phyloP scores from a whole-genome alignment of 2,329 filamentous ascomycete species.

The Chrysoporthe austroafricana region DNA sequence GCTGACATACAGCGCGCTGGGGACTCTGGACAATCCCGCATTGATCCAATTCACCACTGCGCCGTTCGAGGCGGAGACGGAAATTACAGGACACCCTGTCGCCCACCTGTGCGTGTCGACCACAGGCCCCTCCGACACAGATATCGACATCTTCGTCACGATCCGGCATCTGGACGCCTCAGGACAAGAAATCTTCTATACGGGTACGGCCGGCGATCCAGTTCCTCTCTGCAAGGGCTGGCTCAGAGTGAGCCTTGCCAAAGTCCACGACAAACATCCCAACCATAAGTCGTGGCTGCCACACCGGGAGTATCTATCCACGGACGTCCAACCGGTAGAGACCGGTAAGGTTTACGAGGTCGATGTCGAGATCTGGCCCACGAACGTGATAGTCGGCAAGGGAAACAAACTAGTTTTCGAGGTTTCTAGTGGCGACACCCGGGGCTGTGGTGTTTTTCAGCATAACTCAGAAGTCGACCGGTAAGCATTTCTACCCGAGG shows the following conservation, averaged over 20 bases:
- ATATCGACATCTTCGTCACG: slow-evolving; percentile 68
- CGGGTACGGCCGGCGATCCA: slow-evolving; percentile 66
- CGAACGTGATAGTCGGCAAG: slow-evolving; percentile 56
- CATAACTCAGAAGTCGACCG: slow-evolving; percentile 56
- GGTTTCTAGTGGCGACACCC: slow-evolving; percentile 60
- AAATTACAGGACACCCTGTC: slow-evolving; percentile 70
- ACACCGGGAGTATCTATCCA: slow-evolving; percentile 60
- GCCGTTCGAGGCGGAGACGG: slow-evolving; percentile 64
- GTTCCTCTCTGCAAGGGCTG: slow-evolving; percentile 68
- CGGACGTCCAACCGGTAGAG: slow-evolving; percentile 58
- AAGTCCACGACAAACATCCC: slow-evolving; percentile 53
- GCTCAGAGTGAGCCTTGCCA: slow-evolving; percentile 62
- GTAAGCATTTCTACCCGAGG: slow-evolving; percentile 33
- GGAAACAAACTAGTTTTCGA: slow-evolving; percentile 60
- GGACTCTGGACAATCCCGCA: slow-evolving; percentile 57
- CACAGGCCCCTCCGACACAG: slow-evolving; percentile 58
- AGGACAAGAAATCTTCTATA: slow-evolving; percentile 65
- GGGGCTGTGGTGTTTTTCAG: slow-evolving; percentile 60
- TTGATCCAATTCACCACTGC: slow-evolving; percentile 60
- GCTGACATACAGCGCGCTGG: slow-evolving; percentile 63
- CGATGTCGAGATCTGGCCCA: slow-evolving; percentile 69
- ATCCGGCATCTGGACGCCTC: slow-evolving; percentile 59
- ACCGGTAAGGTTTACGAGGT: slow-evolving; percentile 60
- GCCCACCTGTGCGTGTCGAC: slow-evolving; percentile 67
- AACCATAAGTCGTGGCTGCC: slow-evolving; percentile 59